These are phyloP conservation scores for Angophora floribunda DNA, from an alignment of 345 rosid genomes.

Conservation along the genomic window DNA sequence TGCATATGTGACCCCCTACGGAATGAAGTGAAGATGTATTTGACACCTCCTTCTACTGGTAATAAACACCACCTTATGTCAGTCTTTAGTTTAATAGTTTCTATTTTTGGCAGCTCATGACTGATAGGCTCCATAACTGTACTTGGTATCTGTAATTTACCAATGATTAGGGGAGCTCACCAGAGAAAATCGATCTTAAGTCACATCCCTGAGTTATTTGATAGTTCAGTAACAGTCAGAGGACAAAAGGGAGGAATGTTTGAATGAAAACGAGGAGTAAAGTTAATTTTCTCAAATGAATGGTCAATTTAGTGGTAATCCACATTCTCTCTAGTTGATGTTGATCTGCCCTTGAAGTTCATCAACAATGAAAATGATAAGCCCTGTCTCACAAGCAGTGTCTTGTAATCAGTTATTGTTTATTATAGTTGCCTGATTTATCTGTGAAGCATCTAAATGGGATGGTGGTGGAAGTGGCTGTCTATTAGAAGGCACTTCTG, in stretches of 20 bases:
- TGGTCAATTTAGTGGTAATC: background rate
- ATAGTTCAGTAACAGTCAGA: background rate
- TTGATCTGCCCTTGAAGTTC: background rate
- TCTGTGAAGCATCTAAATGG: background rate
- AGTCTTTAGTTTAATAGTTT: background rate
- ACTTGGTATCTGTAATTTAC: background rate
- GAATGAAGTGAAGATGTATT: background rate
- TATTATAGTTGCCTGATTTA: background rate
- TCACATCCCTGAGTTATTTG: background rate
- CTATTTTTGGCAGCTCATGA: background rate
- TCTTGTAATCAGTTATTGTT: background rate
- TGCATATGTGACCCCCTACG: background rate
- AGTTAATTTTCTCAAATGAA: background rate
- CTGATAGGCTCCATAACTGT: background rate
- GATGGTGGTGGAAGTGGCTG: background rate
- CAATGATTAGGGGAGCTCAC: background rate
- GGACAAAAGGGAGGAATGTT: background rate
- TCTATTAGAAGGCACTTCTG: background rate
- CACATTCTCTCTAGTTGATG: background rate
- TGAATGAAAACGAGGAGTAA: background rate
- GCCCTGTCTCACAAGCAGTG: background rate
- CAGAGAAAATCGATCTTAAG: background rate
- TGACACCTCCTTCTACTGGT: background rate
- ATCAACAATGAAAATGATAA: background rate
- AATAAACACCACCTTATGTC: background rate